Evolutionary conservation across 345 rosid genomes (phyloP).

Genomic region (Rhodomyrtus tomentosa): DNA sequence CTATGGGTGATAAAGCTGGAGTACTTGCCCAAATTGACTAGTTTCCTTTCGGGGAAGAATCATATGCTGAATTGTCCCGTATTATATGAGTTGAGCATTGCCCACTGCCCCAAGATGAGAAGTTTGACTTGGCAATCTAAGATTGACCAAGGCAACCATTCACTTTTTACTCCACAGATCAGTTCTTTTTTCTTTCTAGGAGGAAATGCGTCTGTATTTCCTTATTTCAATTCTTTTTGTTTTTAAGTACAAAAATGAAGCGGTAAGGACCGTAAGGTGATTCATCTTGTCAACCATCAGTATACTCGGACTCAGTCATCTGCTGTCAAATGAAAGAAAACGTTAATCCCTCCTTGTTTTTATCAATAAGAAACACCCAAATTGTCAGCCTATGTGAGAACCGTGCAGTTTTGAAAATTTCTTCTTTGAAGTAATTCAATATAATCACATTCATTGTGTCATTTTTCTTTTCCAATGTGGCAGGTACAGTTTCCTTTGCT

Average conservation of each 20-base stretch:
- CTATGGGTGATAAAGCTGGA: neutral
- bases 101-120: neutral
- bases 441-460: neutral
- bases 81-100: neutral
- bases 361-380: neutral
- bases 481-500: neutral
- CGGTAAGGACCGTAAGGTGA: neutral
- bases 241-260: neutral
- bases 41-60: neutral
- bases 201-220: no score
- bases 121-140: neutral
- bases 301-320: neutral
- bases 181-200: neutral
- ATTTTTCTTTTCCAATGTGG: neutral
- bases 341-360: neutral
- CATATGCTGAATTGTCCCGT: rapidly evolving
- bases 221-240: neutral
- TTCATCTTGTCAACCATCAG: neutral
- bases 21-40: neutral
- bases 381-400: neutral
- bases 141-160: neutral
- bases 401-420: neutral
- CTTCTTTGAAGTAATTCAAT: neutral
- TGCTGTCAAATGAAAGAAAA: neutral
- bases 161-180: neutral